Evolutionary conservation across 1,284 basidiomycete genomes (phyloP).

Genomic region (Fomitopsis pinicola): DNA sequence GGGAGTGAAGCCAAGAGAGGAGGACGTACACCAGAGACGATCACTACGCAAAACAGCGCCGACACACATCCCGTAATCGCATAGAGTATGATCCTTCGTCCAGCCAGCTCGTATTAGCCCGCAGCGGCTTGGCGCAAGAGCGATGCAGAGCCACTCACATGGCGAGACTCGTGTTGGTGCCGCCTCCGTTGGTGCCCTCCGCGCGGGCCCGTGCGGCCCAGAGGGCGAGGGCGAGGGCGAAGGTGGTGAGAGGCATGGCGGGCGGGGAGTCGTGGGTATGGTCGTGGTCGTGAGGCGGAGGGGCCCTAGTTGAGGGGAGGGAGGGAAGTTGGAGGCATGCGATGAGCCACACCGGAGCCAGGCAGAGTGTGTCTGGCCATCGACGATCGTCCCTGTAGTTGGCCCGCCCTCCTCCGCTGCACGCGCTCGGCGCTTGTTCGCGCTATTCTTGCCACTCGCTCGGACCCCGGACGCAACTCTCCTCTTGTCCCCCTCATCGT

Average conservation of each 20-base stretch:
- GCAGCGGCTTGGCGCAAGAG: not conserved
- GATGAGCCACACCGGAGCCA: not conserved
- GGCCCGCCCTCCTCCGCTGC: not conserved
- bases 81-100: constrained; percentile 76
- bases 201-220: not conserved
- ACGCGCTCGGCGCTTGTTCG: not conserved
- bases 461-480: not conserved
- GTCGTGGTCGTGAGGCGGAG: not conserved
- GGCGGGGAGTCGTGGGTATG: not conserved
- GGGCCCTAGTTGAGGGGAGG: not conserved
- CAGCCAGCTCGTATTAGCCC: constrained; percentile 2
- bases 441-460: not conserved
- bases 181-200: constrained; percentile 12
- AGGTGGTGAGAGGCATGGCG: constrained; percentile 1
- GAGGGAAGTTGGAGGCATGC: not conserved
- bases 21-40: constrained; percentile 69
- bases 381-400: not conserved
- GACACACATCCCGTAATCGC: constrained; percentile 84
- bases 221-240: not conserved
- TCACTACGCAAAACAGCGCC: constrained; percentile 75
- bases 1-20: not conserved
- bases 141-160: constrained; percentile 44
- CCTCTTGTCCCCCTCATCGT: not conserved
- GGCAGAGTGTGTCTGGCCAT: not conserved
- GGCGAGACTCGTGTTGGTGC: constrained; percentile 61